Evolutionary conservation across 2,329 filamentous ascomycete genomes (phyloP).

Genomic region (Apiospora pterosperma): DNA sequence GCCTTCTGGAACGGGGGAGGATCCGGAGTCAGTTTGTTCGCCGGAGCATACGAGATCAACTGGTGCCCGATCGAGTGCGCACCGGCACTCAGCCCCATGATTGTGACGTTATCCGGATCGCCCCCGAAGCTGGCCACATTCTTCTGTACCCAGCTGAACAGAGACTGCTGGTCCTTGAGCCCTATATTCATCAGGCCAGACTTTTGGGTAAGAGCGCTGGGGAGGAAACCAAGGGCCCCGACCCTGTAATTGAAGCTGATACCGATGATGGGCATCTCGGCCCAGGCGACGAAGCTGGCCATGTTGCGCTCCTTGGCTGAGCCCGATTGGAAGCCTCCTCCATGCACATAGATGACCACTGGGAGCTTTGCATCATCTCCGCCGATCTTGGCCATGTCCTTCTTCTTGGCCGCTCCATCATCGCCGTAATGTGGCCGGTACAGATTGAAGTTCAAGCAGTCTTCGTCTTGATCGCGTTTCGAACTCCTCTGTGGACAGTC

Average conservation of each 20-base stretch:
- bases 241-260: conserved; percentile 63
- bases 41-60: conserved; percentile 46
- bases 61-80: conserved; percentile 69
- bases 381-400: conserved; percentile 21
- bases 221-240: conserved; percentile 66
- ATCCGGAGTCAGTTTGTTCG: conserved; percentile 26
- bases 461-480: conserved; percentile 38
- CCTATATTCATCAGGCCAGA: conserved; percentile 62
- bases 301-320: conserved; percentile 54
- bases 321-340: conserved; percentile 59
- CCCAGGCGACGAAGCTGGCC: conserved; percentile 57
- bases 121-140: conserved; percentile 61
- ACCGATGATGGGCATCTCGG: conserved; percentile 49
- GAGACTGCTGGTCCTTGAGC: conserved; percentile 56
- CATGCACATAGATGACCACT: conserved; percentile 60
- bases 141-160: conserved; percentile 57
- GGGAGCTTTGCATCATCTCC: conserved; percentile 32
- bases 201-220: conserved; percentile 48
- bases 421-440: conserved; percentile 36
- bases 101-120: conserved; percentile 52
- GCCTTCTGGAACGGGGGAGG: conserved; percentile 47
- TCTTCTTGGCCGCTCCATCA: conserved; percentile 15
- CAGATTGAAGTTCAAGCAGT: conserved; percentile 52
- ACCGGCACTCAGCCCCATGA: conserved; percentile 61
- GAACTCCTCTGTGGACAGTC: conserved; percentile 28